Percentiles rank a stretch among this genome's conserved stretches.
phyloP scores from a whole-genome alignment of 139 green algal species.

The Zygnema cylindricum region DNA sequence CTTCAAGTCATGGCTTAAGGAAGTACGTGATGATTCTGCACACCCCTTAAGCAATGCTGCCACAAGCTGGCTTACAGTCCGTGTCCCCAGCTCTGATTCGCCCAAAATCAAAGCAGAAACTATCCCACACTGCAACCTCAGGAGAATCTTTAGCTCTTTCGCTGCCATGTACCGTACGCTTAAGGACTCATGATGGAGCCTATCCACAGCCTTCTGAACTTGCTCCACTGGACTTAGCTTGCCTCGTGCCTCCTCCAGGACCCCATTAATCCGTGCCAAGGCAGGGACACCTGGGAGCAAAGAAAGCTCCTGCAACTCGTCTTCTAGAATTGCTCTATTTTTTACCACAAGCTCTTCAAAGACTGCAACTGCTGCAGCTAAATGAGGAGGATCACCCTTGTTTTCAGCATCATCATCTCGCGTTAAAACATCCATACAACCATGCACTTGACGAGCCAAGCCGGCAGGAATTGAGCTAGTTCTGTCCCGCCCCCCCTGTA shows the following conservation, averaged over 20 bases:
- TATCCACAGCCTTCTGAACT: constrained; percentile 23
- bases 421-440: not conserved
- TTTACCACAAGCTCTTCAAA: constrained; percentile 48
- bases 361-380: constrained; percentile 13
- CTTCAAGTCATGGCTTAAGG: constrained; percentile 32
- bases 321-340: constrained; percentile 12
- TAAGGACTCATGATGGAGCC: constrained; percentile 47
- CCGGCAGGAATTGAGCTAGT: no score
- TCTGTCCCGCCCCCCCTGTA: not conserved
- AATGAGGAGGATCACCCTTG: not conserved
- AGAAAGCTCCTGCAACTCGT: constrained; percentile 40
- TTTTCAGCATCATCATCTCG: constrained; percentile 13
- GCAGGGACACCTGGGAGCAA: constrained; percentile 36
- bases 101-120: constrained; percentile 20
- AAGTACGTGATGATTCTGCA: constrained; percentile 28
- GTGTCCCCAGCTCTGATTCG: not conserved
- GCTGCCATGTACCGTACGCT: constrained; percentile 42
- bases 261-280: constrained; percentile 32
- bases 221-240: constrained; percentile 17
- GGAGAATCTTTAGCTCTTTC: constrained; percentile 40
- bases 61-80: constrained; percentile 42
- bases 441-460: not conserved
- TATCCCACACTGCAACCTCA: not conserved
- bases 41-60: constrained; percentile 57
- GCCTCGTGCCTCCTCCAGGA: constrained; percentile 44